A percentile compares a stretch with the other conserved stretches of the same genome.
phyloP scores from a whole-genome alignment of 1,139 yeast genomes.

The Yamadazyma atmosphaerica region DNA sequence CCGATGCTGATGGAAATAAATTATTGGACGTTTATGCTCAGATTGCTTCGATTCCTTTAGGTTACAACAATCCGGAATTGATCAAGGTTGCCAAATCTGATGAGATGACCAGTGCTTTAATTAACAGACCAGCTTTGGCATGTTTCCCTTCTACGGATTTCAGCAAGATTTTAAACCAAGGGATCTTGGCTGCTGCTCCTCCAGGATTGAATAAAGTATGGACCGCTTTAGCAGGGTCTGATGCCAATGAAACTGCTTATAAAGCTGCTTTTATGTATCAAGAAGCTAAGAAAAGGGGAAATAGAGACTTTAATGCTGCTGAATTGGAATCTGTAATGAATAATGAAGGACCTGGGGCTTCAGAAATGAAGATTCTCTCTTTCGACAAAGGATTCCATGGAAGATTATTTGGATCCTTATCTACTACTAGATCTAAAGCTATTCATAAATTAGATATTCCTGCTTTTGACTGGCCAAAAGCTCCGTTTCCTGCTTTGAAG shows the following conservation, averaged over 20 bases:
- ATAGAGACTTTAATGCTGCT: conserved; percentile 51
- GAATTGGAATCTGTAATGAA: conserved; percentile 65
- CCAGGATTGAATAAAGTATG: conserved; percentile 64
- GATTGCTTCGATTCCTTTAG: conserved; percentile 67
- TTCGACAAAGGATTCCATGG: conserved; percentile 78
- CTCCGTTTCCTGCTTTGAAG: conserved; percentile 66
- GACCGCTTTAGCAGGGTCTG: conserved; percentile 73
- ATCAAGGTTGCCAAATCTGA: conserved; percentile 56
- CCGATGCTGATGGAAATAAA: conserved; percentile 66
- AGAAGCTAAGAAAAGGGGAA: conserved; percentile 59
- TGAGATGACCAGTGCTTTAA: conserved; percentile 63
- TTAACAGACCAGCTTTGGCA: conserved; percentile 70
- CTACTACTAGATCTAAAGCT: conserved; percentile 73
- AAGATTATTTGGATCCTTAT: conserved; percentile 69
- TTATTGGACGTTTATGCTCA: conserved; percentile 65
- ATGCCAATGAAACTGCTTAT: conserved; percentile 75
- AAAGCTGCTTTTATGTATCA: conserved; percentile 80
- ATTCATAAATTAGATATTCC: conserved; percentile 76
- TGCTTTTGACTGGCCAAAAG: conserved; percentile 75
- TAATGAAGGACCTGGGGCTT: conserved; percentile 66
- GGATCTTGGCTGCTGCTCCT: conserved; percentile 68
- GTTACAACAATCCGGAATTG: conserved; percentile 68
- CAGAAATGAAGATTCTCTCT: conserved; percentile 65
- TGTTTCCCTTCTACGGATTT: conserved; percentile 66
- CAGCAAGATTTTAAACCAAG: conserved; percentile 48